Evolutionary conservation across 345 rosid species (phyloP).

Genomic region (Eucalyptus erythrocorys): DNA sequence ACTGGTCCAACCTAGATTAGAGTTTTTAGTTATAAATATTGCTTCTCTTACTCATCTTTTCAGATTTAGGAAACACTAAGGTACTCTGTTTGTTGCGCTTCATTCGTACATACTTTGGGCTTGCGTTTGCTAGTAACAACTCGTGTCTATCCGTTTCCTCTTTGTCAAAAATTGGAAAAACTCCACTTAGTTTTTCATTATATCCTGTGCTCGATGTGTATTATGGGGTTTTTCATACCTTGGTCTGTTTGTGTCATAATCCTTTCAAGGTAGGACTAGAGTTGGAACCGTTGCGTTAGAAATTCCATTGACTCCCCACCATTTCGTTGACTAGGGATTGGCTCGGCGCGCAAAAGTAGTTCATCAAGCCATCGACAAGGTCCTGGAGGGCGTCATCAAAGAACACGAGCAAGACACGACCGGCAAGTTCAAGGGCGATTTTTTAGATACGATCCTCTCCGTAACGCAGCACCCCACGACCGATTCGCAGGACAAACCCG

Average conservation of each 20-base stretch:
- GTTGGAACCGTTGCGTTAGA: background rate
- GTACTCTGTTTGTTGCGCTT: background rate
- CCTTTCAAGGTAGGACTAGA: background rate
- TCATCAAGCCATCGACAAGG: background rate
- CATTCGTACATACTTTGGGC: background rate
- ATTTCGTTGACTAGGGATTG: background rate
- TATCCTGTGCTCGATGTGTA: background rate
- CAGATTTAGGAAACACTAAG: background rate
- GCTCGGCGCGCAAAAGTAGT: background rate
- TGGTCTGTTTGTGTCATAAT: background rate
- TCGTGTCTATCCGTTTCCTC: background rate
- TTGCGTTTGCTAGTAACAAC: background rate
- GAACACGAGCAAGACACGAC: background rate
- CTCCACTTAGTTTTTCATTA: background rate
- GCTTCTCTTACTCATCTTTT: background rate
- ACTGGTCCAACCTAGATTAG: background rate
- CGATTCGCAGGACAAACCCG: background rate
- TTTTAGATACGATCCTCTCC: background rate
- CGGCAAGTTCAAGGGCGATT: background rate
- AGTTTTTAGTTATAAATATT: background rate
- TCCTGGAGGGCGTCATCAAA: background rate
- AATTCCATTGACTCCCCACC: background rate
- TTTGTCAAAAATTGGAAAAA: background rate
- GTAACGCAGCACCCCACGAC: background rate
- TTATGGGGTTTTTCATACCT: background rate